phyloP scores from a whole-genome alignment of 805 yeast genomes.

The Suhomyces emberorum region DNA sequence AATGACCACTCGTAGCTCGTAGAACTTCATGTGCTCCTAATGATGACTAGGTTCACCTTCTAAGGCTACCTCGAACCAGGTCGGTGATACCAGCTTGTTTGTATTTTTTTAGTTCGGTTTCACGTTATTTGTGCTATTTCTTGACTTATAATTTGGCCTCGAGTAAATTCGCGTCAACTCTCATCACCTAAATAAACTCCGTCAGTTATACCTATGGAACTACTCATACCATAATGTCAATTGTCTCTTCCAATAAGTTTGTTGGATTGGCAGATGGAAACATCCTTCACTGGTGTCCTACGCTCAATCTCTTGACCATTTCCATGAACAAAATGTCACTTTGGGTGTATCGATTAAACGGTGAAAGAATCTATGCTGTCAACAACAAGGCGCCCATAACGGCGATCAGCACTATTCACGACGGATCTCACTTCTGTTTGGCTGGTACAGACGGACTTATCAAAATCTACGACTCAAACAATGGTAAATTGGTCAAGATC shows the following conservation, averaged over 20 bases:
- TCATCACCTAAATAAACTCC: too few relatives aligned
- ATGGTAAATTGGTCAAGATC: slow-evolving; percentile 38
- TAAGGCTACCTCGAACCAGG: too few relatives aligned
- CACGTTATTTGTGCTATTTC: too few relatives aligned
- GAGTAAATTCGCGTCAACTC: too few relatives aligned
- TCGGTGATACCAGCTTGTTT: too few relatives aligned
- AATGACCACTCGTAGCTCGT: too few relatives aligned
- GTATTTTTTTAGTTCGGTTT: too few relatives aligned
- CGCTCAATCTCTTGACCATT: slow-evolving; percentile 50
- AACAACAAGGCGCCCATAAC: slow-evolving; percentile 32
- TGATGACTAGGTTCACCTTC: too few relatives aligned
- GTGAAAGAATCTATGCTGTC: slow-evolving; percentile 51
- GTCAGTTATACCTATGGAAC: too few relatives aligned
- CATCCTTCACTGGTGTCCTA: slow-evolving; percentile 48
- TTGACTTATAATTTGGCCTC: too few relatives aligned
- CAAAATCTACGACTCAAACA: slow-evolving; percentile 45
- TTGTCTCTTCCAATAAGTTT: slow-evolving; percentile 10
- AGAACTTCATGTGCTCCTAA: too few relatives aligned
- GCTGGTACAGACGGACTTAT: slow-evolving; percentile 43
- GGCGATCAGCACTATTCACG: slow-evolving; percentile 29
- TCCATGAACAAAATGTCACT: slow-evolving; percentile 48
- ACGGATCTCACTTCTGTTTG: slow-evolving; percentile 42
- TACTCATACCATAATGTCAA: slow-evolving; percentile 1
- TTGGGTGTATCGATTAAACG: slow-evolving; percentile 52
- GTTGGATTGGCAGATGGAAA: slow-evolving; percentile 34